Base-by-base conservation (phyloP, 2,329 filamentous ascomycete genomes). In the Pseudopyricularia cyperi region DNA sequence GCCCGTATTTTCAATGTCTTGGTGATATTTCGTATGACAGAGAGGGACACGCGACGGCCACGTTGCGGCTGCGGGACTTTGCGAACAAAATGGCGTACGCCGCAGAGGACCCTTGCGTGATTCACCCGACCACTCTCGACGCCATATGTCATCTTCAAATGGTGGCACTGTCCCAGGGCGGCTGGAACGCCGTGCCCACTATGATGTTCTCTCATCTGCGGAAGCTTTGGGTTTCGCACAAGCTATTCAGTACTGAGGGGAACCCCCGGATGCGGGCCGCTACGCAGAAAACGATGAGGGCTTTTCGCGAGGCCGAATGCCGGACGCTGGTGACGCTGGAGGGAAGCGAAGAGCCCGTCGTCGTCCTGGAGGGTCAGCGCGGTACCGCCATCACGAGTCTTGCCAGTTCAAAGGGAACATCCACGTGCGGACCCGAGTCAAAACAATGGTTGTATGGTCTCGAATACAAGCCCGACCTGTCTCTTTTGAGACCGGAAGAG, bases 31-130 rank as follows among this genome's bases (percentile, higher is more conserved):
- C 14, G 3, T 15, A 39, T 9, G 19, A 11, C 12, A 42, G 28
- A 7, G n/a, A 28, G 39, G 35, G 22, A 24, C 46, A 48, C 47
- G 15, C 15, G 12, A n/a, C 30, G 52, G 51, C 47, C 55, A 53
- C 28, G 66, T 65, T 50, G 65, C 61, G 3, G 60, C 77, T 5
- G 59, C 61, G 7, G 64, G 33, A 35, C 15, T 35, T 77, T 5
- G 72, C 74, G 0, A 68, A 78, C 55, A 68, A 65, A 42, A 80
- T 80, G 77, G 77, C 76, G 0, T 66, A 65, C 39, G 62, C 68
- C 14, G 78, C 73, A 51, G 76, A 80, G 58, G 79, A 71, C 54
- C 66, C 70, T 3, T 74, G 79, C 56, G 53, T 79, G 5, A 62
- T 69, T 2, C 67, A 69, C 51, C 67, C 67, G 2, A 58, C 62